Evolutionary conservation across 495 filamentous ascomycete species (phyloP).

Genomic region (Annulohypoxylon nitens): DNA sequence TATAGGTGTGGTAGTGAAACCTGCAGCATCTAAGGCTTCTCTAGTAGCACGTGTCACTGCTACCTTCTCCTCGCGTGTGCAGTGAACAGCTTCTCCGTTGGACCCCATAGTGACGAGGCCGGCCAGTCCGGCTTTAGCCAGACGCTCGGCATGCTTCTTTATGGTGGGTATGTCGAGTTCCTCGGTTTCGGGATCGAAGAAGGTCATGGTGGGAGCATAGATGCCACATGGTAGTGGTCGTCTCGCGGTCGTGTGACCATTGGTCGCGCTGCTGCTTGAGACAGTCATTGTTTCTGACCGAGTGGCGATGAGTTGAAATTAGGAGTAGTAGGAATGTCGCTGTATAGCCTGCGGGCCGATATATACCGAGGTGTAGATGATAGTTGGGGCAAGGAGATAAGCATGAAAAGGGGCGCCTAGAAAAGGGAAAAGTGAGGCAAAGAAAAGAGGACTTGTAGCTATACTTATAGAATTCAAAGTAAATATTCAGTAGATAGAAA

Average conservation of each 20-base stretch:
- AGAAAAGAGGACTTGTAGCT: constrained; percentile 33
- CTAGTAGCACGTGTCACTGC: constrained; percentile 83
- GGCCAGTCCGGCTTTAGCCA: constrained; percentile 84
- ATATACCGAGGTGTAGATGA: constrained; percentile 40
- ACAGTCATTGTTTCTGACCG: constrained; percentile 52
- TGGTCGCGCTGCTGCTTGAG: constrained; percentile 52
- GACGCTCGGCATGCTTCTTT: constrained; percentile 81
- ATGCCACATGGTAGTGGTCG: constrained; percentile 84
- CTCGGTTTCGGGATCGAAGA: constrained; percentile 85
- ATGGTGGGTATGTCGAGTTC: constrained; percentile 84
- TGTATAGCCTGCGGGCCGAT: constrained; percentile 29
- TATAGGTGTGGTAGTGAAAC: constrained; percentile 80
- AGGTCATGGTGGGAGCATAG: constrained; percentile 91
- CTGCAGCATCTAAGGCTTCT: constrained; percentile 84
- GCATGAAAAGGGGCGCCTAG: constrained; percentile 37
- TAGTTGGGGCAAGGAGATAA: constrained; percentile 31
- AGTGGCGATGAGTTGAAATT: constrained; percentile 17
- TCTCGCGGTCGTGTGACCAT: constrained; percentile 57
- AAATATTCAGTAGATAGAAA: constrained; percentile 25
- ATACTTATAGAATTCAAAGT: constrained; percentile 42
- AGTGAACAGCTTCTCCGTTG: constrained; percentile 89
- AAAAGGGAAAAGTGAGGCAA: constrained; percentile 29
- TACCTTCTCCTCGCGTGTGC: constrained; percentile 78
- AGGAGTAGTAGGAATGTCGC: constrained; percentile 25
- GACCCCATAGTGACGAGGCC: constrained; percentile 91